A percentile compares a stretch with the other conserved stretches of the same genome.
These are phyloP conservation scores for Sporothrix curviconia DNA, from an alignment of 2,329 filamentous ascomycete species.

Conservation along the genomic window DNA sequence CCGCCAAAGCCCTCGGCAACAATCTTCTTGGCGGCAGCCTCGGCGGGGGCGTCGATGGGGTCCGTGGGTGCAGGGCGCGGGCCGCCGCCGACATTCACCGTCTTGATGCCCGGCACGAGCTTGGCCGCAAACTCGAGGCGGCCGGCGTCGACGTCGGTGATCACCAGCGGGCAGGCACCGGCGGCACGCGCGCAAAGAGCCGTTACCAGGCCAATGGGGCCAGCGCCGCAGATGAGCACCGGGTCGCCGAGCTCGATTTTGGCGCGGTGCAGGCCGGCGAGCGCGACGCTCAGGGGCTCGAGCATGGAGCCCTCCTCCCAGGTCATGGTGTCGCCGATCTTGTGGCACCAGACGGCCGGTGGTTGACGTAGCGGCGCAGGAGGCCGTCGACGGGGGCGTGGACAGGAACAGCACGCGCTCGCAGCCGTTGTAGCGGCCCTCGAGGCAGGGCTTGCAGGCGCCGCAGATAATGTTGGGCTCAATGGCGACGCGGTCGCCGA, in stretches of 20 bases:
- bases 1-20: conserved; percentile 63
- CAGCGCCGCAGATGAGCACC: conserved; percentile 83
- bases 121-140: conserved; percentile 78
- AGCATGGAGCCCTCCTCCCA: conserved; percentile 87
- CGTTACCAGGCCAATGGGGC: conserved; percentile 87
- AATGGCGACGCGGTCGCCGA: conserved; percentile 86
- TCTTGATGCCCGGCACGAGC: conserved; percentile 70
- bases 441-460: conserved; percentile 83
- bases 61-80: not conserved
- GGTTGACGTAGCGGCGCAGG: conserved; percentile 86
- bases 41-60: conserved; percentile 46
- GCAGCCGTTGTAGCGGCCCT: conserved; percentile 92
- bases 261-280: conserved; percentile 81
- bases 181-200: conserved; percentile 78
- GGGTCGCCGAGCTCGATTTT: conserved; percentile 77
- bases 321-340: conserved; percentile 76
- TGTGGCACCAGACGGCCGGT: conserved; percentile 92
- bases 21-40: conserved; percentile 64
- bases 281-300: conserved; percentile 81
- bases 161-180: conserved; percentile 82
- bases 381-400: conserved; percentile 86
- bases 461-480: conserved; percentile 93
- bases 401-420: conserved; percentile 79
- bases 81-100: conserved; percentile 62
- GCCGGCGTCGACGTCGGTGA: conserved; percentile 89